Evolutionary conservation across 2,329 filamentous ascomycete species (phyloP).

Genomic region (Fusarium xyrophilum): DNA sequence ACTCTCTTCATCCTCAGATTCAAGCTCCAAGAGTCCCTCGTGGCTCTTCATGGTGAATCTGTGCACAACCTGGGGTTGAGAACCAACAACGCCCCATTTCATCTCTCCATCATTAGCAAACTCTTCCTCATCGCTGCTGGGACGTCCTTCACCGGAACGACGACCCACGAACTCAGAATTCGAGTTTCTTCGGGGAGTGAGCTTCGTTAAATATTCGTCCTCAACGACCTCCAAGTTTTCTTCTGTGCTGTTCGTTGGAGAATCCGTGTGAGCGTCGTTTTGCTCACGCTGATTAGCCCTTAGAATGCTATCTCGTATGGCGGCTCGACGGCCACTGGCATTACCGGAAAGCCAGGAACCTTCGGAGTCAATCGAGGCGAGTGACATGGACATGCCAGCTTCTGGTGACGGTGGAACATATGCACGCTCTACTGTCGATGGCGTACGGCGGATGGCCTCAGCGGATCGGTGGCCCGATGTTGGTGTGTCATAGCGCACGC

Average conservation of each 20-base stretch:
- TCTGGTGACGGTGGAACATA: conserved; percentile 56
- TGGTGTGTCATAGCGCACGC: conserved; percentile 54
- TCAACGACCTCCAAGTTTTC: conserved; percentile 70
- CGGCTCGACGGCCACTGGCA: conserved; percentile 56
- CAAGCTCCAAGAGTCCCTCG: conserved; percentile 58
- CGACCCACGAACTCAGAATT: conserved; percentile 45
- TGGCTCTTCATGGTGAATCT: conserved; percentile 60
- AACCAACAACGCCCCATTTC: conserved; percentile 60
- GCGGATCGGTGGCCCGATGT: conserved; percentile 53
- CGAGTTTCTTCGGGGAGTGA: conserved; percentile 43
- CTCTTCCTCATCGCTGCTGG: conserved; percentile 67
- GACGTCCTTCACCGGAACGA: conserved; percentile 59
- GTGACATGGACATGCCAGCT: conserved; percentile 77
- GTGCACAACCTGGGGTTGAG: conserved; percentile 65
- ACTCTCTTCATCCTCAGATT: conserved; percentile 46
- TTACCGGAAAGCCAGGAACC: conserved; percentile 93
- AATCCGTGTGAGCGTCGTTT: conserved; percentile 48
- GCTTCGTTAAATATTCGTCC: conserved; percentile 74
- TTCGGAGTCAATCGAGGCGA: conserved; percentile 95
- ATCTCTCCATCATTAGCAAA: conserved; percentile 51
- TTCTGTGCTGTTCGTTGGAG: conserved; percentile 56
- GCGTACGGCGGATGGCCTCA: conserved; percentile 36
- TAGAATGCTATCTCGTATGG: conserved; percentile 53
- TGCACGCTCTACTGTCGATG: conserved; percentile 37
- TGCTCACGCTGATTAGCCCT: conserved; percentile 44